Conservation (phyloP, 176 grass and related monocot species). For the Leersia perrieri region DNA sequence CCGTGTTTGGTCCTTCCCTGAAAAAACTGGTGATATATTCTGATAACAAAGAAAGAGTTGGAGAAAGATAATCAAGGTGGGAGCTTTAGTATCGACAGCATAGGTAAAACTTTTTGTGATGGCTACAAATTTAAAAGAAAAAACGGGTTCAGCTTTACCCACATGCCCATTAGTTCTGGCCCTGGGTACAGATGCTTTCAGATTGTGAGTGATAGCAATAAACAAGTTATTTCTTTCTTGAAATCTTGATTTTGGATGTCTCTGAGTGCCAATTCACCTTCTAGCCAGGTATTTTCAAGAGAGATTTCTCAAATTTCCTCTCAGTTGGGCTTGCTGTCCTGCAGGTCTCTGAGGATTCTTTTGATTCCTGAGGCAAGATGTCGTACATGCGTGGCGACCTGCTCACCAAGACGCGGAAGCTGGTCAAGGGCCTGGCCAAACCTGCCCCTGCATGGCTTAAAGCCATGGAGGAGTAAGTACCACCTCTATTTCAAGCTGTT, state of each 20-base stretch:
- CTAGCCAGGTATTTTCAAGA: neutral
- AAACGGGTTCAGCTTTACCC: too few relatives aligned
- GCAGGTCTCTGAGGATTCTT: neutral
- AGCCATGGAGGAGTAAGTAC: conserved; percentile 75
- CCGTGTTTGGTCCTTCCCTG: too few relatives aligned
- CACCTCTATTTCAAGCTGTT: neutral
- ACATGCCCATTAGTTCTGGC: neutral
- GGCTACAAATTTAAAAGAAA: too few relatives aligned
- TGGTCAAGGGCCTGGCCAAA: conserved; percentile 79
- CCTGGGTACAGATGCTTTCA: neutral
- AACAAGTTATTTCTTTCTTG: neutral
- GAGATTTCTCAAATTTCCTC: neutral
- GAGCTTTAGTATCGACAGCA: too few relatives aligned
- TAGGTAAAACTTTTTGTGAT: too few relatives aligned
- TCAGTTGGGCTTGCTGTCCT: neutral
- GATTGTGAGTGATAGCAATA: neutral
- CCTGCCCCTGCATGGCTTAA: conserved; percentile 80
- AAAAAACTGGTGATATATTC: too few relatives aligned
- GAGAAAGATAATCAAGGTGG: too few relatives aligned
- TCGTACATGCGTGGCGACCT: conserved; percentile 79
- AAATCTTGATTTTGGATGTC: neutral
- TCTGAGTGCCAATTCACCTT: neutral
- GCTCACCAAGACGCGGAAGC: conserved; percentile 66
- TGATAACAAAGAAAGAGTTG: too few relatives aligned
- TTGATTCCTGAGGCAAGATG: conserved; percentile 38